Base-by-base conservation (phyloP, 176 grass and related monocot genomes). In the Otatea glauca region DNA sequence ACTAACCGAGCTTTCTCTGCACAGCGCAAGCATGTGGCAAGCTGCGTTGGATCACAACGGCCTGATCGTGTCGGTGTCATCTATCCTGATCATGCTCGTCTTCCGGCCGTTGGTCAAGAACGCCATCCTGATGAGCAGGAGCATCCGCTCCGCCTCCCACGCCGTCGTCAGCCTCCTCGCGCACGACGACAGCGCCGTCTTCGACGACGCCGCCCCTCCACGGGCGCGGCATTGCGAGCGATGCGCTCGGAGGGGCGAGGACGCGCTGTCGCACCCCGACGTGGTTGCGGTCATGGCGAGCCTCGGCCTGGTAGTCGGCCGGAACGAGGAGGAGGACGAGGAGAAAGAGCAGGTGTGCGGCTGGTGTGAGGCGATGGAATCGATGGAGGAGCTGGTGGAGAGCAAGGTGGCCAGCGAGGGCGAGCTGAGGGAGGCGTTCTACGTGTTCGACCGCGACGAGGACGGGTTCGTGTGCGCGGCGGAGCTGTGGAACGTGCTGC, bases 381-480 rank as follows among this genome's bases (percentile, higher is more conserved):
- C 13, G 47, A 88, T 78, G 55, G 62, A 85, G 20, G 76, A 79
- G n/a, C 37, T 97, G 27, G 45, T 84, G 83, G 81, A 84, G 60
- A 54, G 74, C 59, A 94, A 93, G 86, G 78, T 73, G 44, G 95
- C 91, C 7, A 81, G 82, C 39, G 58, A 91, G 62, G 76, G 68
- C 10, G 95, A 97, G 79, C 85, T 97, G 75, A 16, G 83, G 72
- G 87, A 88, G 76, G 92, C 96, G 16, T 98, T 98, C 74, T 60
- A 54, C 13, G 91, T 98, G 89, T 98, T 98, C 77, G 96, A 98
- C 66, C 66, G 82, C 42, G 84, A 95, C 72, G 91, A 88, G 61
- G 96, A 98, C 62, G 96, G 96, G n/a, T 90, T 83, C 64, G 89
- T 98, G 42, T 37, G 35, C 72, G 50, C 93, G 6, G 83, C 12